Conservation (phyloP, 495 filamentous ascomycete species). For the Talaromyces stipitatus region DNA sequence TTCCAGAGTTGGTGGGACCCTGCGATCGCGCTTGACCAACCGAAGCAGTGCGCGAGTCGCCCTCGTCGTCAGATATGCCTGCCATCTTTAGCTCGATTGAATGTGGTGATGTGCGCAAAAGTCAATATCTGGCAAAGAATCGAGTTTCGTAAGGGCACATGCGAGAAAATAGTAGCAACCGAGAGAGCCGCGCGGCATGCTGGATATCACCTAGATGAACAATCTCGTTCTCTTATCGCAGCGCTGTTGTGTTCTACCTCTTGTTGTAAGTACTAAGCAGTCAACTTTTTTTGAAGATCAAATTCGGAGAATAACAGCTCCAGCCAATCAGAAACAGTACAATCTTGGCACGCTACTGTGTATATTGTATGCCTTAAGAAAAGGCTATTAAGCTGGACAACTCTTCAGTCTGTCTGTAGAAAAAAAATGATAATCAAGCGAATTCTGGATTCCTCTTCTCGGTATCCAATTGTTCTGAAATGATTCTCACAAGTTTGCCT, state of each 20-base stretch:
- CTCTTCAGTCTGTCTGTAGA: not conserved
- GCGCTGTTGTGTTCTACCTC: not conserved
- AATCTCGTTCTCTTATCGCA: not conserved
- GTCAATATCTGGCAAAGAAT: not conserved
- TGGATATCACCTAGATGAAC: not conserved
- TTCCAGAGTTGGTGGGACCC: conserved; percentile 3
- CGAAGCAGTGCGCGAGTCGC: conserved; percentile 36
- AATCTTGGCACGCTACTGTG: not conserved
- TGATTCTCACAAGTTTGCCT: not conserved
- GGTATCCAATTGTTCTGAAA: not conserved
- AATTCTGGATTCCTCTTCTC: not conserved
- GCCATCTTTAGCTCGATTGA: conserved; percentile 21
- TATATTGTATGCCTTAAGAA: no score
- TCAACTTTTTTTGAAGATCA: not conserved
- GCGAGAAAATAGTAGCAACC: not conserved
- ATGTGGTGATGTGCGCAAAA: not conserved
- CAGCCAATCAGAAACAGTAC: not conserved
- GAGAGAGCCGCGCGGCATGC: not conserved
- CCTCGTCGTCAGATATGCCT: conserved; percentile 27
- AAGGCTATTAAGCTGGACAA: no score
- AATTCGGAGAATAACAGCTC: not conserved
- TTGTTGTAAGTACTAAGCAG: not conserved
- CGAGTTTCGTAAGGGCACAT: not conserved
- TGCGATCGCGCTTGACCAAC: conserved; percentile 24
- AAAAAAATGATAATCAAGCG: not conserved